A percentile compares a stretch with the other conserved stretches of the same genome.
These are phyloP conservation scores for Psilocybe cubensis DNA, from an alignment of 768 basidiomycete species.

Conservation along the genomic window DNA sequence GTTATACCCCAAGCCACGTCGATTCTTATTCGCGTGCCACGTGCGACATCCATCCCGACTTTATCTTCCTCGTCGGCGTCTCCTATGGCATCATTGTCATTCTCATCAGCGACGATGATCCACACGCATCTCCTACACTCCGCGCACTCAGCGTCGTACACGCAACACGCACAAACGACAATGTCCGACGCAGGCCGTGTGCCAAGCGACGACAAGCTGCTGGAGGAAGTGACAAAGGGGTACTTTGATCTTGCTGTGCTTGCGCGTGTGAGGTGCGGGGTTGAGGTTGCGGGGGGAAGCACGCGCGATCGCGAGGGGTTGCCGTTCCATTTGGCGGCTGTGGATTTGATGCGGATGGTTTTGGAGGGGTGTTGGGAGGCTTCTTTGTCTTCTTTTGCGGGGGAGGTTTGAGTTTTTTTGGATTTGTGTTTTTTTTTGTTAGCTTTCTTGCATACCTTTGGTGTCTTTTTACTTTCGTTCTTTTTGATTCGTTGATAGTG, in stretches of 20 bases:
- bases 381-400: no score
- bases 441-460: not conserved
- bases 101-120: constrained; percentile 39
- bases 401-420: constrained; percentile 18
- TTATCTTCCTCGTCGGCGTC: not conserved
- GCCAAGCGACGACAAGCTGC: constrained; percentile 33
- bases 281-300: constrained; percentile 33
- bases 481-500: not conserved
- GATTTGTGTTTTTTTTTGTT: not conserved
- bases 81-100: no score
- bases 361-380: constrained; percentile 39
- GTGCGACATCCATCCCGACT: constrained; percentile 27
- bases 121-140: constrained; percentile 65
- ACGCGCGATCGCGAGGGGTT: constrained; percentile 50
- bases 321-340: constrained; percentile 76
- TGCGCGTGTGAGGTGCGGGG: constrained; percentile 49
- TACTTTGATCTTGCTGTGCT: constrained; percentile 74
- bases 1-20: constrained; percentile 57
- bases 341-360: constrained; percentile 61
- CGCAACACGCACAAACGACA: constrained; percentile 34
- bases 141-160: constrained; percentile 36
- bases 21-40: constrained; percentile 60
- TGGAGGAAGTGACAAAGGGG: constrained; percentile 64
- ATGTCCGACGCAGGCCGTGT: constrained; percentile 10
- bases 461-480: not conserved